Conservation (phyloP, 805 yeast species). For the Lipomyces starkeyi region DNA sequence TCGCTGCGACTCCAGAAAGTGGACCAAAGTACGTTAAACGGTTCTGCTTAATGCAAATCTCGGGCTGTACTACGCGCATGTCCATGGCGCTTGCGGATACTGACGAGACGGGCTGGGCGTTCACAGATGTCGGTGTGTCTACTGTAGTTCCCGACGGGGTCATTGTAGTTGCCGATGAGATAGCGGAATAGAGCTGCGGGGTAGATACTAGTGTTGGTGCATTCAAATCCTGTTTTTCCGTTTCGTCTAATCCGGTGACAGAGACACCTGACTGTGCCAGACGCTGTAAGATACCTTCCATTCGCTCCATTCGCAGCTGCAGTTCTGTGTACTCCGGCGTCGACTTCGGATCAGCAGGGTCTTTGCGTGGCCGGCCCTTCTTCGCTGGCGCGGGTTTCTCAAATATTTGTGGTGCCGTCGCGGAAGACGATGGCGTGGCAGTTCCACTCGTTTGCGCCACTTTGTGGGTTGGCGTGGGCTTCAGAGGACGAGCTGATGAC, state of each 20-base stretch:
- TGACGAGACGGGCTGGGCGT: background rate
- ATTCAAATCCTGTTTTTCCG: background rate
- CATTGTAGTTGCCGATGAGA: background rate
- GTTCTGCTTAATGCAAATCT: constrained; percentile 25
- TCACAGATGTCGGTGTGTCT: constrained; percentile 3
- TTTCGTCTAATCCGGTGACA: constrained; percentile 3
- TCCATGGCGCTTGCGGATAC: constrained; percentile 20
- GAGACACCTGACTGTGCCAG: constrained; percentile 17
- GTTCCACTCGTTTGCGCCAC: background rate
- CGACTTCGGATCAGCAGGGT: constrained; percentile 2
- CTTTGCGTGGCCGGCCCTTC: constrained; percentile 3
- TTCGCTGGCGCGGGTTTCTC: background rate
- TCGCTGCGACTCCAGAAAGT: constrained; percentile 26
- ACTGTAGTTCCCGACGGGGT: background rate
- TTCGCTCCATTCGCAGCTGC: constrained; percentile 26
- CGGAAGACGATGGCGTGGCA: background rate
- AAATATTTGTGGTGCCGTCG: background rate
- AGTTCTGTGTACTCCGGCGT: constrained; percentile 24
- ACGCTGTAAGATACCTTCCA: constrained; percentile 25
- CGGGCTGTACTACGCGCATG: constrained; percentile 24
- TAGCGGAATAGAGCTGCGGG: background rate
- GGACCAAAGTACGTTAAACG: constrained; percentile 34
- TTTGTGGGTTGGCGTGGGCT: background rate
- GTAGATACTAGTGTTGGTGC: constrained; percentile 4
- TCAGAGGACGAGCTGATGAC: background rate